A percentile compares a stretch with the other conserved stretches of the same genome.
These are phyloP conservation scores for Penicillium nordicum DNA, from an alignment of 2,329 filamentous ascomycete species.

Conservation along the genomic window DNA sequence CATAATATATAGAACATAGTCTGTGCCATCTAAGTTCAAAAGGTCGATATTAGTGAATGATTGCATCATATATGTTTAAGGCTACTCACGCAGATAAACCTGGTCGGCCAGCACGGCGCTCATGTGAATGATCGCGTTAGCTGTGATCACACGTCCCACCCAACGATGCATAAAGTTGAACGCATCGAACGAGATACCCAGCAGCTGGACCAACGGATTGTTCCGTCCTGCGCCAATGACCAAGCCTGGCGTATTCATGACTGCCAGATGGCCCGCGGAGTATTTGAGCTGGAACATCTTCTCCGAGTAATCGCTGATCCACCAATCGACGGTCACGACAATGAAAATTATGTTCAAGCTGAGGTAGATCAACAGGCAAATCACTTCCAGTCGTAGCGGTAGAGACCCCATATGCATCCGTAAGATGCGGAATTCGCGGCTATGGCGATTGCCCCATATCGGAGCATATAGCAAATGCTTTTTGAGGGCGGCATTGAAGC, in stretches of 20 bases:
- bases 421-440: constrained; percentile 64
- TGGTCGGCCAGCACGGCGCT: constrained; percentile 25
- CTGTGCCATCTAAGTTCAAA: constrained; percentile 54
- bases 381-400: constrained; percentile 69
- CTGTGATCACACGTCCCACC: constrained; percentile 68
- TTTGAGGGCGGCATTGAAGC: constrained; percentile 30
- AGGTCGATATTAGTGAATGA: not conserved
- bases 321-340: constrained; percentile 36
- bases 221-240: constrained; percentile 84
- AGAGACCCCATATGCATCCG: constrained; percentile 68
- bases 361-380: constrained; percentile 64
- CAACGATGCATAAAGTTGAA: constrained; percentile 87
- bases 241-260: constrained; percentile 84
- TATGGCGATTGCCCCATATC: constrained; percentile 68
- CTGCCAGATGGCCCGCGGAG: constrained; percentile 73
- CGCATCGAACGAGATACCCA: constrained; percentile 86
- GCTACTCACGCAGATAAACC: constrained; percentile 18
- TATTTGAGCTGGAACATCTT: constrained; percentile 60
- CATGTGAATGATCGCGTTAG: constrained; percentile 67
- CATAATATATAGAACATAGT: constrained; percentile 23
- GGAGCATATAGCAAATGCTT: constrained; percentile 56
- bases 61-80: not conserved
- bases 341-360: constrained; percentile 71
- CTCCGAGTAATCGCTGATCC: constrained; percentile 23
- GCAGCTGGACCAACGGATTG: constrained; percentile 76